Percentiles rank a stretch among this genome's conserved stretches.
Evolutionary conservation across 2,329 filamentous ascomycete genomes (phyloP).

Genomic region (Hypoxylon rubiginosum): DNA sequence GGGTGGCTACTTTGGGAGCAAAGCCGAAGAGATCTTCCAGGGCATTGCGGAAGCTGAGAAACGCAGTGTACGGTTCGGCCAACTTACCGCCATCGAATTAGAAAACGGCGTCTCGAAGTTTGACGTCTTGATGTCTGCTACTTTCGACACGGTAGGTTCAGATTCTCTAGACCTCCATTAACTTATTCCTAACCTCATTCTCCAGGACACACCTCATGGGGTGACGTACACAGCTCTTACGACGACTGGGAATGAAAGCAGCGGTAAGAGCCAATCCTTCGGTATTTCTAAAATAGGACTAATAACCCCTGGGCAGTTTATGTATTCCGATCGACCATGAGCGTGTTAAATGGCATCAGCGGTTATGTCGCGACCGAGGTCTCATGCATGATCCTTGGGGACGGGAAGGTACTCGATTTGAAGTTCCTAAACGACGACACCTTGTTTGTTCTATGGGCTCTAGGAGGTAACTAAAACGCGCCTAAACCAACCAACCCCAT

Average conservation of each 20-base stretch:
- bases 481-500: background rate
- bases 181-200: constrained; percentile 22
- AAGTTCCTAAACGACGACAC: constrained; percentile 75
- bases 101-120: constrained; percentile 62
- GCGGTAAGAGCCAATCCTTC: constrained; percentile 50
- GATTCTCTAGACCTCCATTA: background rate
- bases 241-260: constrained; percentile 54
- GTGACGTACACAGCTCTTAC: constrained; percentile 59
- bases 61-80: constrained; percentile 76
- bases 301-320: constrained; percentile 59
- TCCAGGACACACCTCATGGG: constrained; percentile 54
- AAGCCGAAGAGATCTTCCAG: constrained; percentile 73
- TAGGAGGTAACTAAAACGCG: constrained; percentile 51
- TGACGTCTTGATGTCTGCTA: constrained; percentile 70
- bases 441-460: constrained; percentile 70
- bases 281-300: background rate
- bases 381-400: constrained; percentile 58
- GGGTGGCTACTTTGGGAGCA: constrained; percentile 68
- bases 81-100: constrained; percentile 62
- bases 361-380: constrained; percentile 56
- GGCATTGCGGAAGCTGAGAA: constrained; percentile 78
- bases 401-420: constrained; percentile 68
- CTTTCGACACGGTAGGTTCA: constrained; percentile 52
- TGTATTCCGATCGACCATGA: constrained; percentile 67
- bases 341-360: constrained; percentile 72